Percentiles rank a stretch among this genome's conserved stretches.
Evolutionary conservation across 2,329 filamentous ascomycete genomes (phyloP).

Genomic region (Colletotrichum sp.): DNA sequence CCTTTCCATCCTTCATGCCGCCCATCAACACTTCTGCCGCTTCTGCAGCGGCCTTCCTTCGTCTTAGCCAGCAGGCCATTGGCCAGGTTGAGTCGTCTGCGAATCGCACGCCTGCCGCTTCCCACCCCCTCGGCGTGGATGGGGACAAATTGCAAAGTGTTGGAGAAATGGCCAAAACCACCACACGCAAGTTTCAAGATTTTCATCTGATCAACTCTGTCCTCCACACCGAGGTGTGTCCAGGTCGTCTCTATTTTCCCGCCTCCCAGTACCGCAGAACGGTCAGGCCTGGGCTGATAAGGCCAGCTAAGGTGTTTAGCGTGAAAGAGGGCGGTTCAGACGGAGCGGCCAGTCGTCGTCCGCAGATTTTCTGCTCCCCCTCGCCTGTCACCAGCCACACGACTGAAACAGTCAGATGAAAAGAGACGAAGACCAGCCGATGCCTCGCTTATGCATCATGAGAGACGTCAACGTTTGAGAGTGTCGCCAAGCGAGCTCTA

Average conservation of each 20-base stretch:
- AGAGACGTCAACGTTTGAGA: slow-evolving; percentile 18
- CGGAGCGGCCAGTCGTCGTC: slow-evolving; percentile 3
- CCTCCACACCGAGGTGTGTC: background rate
- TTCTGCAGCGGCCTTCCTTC: background rate
- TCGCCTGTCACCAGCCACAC: background rate
- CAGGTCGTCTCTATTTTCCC: background rate
- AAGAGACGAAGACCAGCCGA: background rate
- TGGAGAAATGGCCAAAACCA: background rate
- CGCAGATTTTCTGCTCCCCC: background rate
- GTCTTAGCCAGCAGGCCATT: background rate
- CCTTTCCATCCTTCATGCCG: background rate
- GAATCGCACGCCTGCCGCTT: background rate
- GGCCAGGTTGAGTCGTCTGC: background rate
- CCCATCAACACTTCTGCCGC: background rate
- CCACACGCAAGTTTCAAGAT: slow-evolving; percentile 12
- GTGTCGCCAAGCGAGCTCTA: background rate
- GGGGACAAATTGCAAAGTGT: background rate
- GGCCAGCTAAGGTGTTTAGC: background rate
- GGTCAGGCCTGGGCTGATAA: background rate
- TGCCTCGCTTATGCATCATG: background rate
- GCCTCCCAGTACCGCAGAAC: background rate
- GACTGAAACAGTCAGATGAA: slow-evolving; percentile 14
- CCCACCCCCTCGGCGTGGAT: slow-evolving; percentile 7
- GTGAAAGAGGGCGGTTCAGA: slow-evolving; percentile 6
- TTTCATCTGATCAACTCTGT: slow-evolving; percentile 1